These are phyloP conservation scores for Aristolochia contorta DNA, from an alignment of 164 flowering plant genomes.

Conservation along the genomic window DNA sequence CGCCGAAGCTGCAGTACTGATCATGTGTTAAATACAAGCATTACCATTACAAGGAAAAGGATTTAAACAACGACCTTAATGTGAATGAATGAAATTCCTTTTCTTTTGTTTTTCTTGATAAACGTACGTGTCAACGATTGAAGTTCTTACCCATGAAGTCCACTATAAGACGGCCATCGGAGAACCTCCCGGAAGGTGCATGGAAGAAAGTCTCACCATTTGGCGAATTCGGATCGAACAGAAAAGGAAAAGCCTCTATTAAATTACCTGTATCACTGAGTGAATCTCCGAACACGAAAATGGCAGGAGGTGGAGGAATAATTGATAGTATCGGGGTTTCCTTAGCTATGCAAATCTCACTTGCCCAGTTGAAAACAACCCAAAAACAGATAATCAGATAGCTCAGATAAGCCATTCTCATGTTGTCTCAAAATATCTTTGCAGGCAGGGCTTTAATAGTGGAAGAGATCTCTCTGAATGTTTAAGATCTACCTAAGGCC, in stretches of 20 bases:
- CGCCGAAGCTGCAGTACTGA: slow-evolving; percentile 13
- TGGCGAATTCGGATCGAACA: slow-evolving; percentile 24
- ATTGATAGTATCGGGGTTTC: background rate
- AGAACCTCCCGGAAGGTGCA: slow-evolving; percentile 39
- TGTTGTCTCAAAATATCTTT: too few relatives aligned
- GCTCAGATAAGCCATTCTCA: too few relatives aligned
- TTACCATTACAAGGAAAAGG: too few relatives aligned
- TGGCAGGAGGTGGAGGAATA: slow-evolving; percentile 5
- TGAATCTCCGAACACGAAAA: slow-evolving; percentile 56
- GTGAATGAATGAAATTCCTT: background rate
- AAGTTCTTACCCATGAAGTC: slow-evolving; percentile 5
- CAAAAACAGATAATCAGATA: background rate
- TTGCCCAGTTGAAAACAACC: slow-evolving; percentile 1
- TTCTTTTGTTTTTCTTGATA: too few relatives aligned
- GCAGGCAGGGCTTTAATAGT: too few relatives aligned
- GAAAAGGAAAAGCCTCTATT: slow-evolving; percentile 29
- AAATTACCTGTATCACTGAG: slow-evolving; percentile 50
- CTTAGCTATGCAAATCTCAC: background rate
- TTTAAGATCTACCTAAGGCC: too few relatives aligned
- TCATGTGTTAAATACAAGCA: too few relatives aligned
- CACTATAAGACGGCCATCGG: too few relatives aligned
- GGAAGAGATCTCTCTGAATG: too few relatives aligned
- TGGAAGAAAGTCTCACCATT: slow-evolving; percentile 36
- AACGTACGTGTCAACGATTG: too few relatives aligned
- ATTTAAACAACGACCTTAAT: too few relatives aligned